Percentiles rank a stretch among this genome's conserved stretches.
Conservation (phyloP, 208 protist genomes). For the Balamuthia mandrillaris region DNA sequence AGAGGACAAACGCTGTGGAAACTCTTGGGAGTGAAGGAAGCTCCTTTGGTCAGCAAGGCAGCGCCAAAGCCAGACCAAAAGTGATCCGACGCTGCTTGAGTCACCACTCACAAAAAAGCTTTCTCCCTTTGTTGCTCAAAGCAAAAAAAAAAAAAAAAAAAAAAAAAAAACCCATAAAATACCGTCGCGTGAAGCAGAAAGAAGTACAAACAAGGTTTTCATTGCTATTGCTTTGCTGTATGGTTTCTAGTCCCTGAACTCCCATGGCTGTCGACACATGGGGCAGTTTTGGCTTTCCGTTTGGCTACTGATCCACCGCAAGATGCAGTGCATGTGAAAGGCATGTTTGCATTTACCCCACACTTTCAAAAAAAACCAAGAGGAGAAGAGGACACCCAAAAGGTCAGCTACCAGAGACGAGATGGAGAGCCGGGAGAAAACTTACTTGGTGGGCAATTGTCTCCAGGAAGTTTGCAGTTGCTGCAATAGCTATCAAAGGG, state of each 20-base stretch:
- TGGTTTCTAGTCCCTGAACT: conserved; percentile 63
- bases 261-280: conserved; percentile 63
- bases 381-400: not conserved
- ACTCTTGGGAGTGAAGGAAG: not conserved
- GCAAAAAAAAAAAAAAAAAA: too few species aligned
- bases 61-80: too few species aligned
- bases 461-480: conserved; percentile 68
- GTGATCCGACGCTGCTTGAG: too few species aligned
- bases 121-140: too few species aligned
- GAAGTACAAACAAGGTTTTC: too few species aligned
- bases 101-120: too few species aligned
- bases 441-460: conserved; percentile 67
- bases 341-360: conserved; percentile 70
- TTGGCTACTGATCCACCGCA: conserved; percentile 69
- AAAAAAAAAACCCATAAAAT: too few species aligned
- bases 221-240: too few species aligned
- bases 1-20: not conserved
- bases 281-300: conserved; percentile 39
- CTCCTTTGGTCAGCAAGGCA: too few species aligned
- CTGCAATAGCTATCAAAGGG: conserved; percentile 68
- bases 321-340: conserved; percentile 78
- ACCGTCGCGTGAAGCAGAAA: too few species aligned
- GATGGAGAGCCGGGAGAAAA: not conserved
- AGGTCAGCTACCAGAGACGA: not conserved
- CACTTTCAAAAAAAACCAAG: conserved; percentile 36